Evolutionary conservation across 129 eudicot genomes (phyloP).

Genomic region (Smallanthus sonchifolius): DNA sequence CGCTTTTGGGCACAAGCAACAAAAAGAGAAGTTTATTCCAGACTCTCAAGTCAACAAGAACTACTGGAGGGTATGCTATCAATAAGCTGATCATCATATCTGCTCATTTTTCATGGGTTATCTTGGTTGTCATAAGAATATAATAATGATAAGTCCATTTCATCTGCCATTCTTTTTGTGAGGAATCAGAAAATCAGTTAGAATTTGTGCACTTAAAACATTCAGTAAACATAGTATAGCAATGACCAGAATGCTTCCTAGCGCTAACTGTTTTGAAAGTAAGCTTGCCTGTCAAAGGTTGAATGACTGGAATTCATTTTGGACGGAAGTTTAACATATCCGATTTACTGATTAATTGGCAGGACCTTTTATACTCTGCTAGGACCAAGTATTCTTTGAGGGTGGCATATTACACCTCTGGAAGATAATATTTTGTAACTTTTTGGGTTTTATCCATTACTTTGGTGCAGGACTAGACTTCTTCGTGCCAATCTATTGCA

Average conservation of each 20-base stretch:
- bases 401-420: conserved; percentile 1
- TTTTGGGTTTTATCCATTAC: not conserved
- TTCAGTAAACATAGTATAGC: not conserved
- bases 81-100: conserved; percentile 13
- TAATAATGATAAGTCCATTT: not conserved
- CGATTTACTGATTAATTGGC: not conserved
- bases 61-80: conserved; percentile 80
- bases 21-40: conserved; percentile 94
- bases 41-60: conserved; percentile 87
- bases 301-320: not conserved
- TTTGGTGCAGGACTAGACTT: conserved; percentile 80
- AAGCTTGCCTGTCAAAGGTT: conserved; percentile 15
- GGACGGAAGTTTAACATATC: not conserved
- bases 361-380: not conserved
- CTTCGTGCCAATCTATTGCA: conserved; percentile 97
- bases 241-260: conserved; percentile 13
- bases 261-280: not conserved
- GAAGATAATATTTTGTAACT: not conserved
- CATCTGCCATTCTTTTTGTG: not conserved
- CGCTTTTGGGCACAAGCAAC: conserved; percentile 78
- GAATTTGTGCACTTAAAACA: not conserved
- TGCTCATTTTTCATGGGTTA: not conserved
- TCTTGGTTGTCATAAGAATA: not conserved
- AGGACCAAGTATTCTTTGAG: not conserved
- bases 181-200: not conserved